Evolutionary conservation across 257 asterid genomes (phyloP).

Genomic region (Fraxinus americana): DNA sequence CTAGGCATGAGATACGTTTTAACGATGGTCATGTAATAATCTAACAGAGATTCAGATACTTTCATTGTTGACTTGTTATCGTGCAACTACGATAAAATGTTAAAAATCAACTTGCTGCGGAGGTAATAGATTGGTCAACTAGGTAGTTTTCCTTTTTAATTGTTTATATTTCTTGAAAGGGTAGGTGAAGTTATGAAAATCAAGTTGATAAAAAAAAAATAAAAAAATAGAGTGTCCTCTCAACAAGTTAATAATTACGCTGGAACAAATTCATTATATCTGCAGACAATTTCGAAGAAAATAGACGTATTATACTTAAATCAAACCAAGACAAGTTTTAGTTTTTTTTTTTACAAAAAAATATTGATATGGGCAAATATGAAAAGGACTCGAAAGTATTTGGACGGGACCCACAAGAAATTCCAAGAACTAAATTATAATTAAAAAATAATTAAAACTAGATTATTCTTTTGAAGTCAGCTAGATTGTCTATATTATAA

Average conservation of each 20-base stretch:
- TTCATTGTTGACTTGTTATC: too few species aligned
- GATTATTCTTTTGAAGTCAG: not conserved
- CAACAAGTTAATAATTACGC: not conserved
- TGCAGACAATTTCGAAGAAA: too few species aligned
- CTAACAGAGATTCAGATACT: not conserved
- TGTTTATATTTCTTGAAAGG: not conserved
- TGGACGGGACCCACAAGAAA: not conserved
- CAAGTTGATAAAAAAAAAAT: not conserved
- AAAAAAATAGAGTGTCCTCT: not conserved
- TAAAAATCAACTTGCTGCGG: too few species aligned
- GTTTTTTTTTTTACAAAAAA: not conserved
- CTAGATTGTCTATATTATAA: not conserved
- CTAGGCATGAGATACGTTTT: too few species aligned
- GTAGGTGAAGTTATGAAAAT: not conserved
- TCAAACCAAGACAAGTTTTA: too few species aligned
- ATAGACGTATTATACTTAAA: too few species aligned
- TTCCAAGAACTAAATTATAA: not conserved
- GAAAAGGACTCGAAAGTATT: not conserved
- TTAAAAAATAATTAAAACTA: not conserved
- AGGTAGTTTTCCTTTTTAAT: not conserved
- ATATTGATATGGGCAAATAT: not conserved
- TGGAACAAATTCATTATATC: not conserved
- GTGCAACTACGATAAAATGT: not conserved
- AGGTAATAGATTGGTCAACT: not conserved
- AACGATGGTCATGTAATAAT: not conserved